Conservation (phyloP, 2,329 filamentous ascomycete species). For the Penicillium thymicola region DNA sequence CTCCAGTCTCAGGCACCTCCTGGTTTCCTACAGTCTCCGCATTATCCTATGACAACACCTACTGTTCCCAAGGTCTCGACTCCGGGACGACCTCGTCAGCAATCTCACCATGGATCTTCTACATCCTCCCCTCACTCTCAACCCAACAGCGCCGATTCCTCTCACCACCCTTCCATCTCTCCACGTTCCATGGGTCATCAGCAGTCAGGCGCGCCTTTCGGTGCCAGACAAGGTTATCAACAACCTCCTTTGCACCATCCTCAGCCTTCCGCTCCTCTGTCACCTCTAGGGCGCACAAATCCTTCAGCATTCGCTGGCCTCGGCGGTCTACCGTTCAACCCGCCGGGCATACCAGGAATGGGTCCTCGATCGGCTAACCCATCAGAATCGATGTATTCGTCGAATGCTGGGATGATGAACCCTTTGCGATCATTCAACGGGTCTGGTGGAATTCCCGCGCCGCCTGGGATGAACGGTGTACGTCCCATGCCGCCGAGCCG, state of each 20-base stretch:
- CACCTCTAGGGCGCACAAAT: conserved; percentile 61
- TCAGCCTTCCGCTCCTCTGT: conserved; percentile 61
- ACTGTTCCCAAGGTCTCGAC: conserved; percentile 78
- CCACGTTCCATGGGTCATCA: conserved; percentile 61
- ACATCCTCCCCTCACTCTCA: conserved; percentile 61
- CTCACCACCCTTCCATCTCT: conserved; percentile 59
- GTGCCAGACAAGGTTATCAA: conserved; percentile 57
- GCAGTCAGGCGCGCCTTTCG: conserved; percentile 62
- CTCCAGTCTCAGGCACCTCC: conserved; percentile 53
- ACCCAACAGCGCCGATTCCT: conserved; percentile 51
- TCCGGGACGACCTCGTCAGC: conserved; percentile 70
- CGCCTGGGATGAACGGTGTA: conserved; percentile 60
- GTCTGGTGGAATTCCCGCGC: conserved; percentile 52
- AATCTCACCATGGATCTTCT: conserved; percentile 74
- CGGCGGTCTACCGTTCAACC: conserved; percentile 53
- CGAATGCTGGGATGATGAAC: conserved; percentile 49
- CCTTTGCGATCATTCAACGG: conserved; percentile 55
- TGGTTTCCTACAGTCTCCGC: conserved; percentile 66
- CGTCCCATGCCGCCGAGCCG: conserved; percentile 58
- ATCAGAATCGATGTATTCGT: conserved; percentile 55
- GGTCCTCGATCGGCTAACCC: conserved; percentile 51
- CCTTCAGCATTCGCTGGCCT: conserved; percentile 50
- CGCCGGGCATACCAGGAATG: conserved; percentile 54
- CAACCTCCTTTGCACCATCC: conserved; percentile 55
- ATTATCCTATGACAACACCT: conserved; percentile 74